Evolutionary conservation across 2,329 filamentous ascomycete genomes (phyloP), one percentile per base, ranked within the genome.

Genomic region (Colletotrichum limetticola): DNA sequence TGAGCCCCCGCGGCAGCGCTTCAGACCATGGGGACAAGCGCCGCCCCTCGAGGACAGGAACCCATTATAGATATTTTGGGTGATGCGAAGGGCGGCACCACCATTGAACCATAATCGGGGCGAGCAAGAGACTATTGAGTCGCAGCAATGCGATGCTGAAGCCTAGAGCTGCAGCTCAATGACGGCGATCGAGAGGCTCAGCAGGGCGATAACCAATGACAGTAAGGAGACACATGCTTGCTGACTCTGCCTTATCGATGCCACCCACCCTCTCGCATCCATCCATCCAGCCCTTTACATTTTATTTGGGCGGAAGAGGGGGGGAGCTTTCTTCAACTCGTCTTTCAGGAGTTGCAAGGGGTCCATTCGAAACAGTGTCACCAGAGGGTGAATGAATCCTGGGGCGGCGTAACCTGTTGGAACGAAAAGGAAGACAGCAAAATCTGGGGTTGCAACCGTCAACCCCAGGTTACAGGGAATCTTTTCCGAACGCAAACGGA

Each of bases 401-500:
- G 28, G 53, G 30, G 9, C 28, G 30, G 26, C 7, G 14, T 8
- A 11, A 49, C 53, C n/a, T 30, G 16, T 46, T 30, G 19, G 55
- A 30, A 19, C 32, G 16, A n/a, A 49, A 49, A 32, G 11, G 16
- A 30, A 59, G 12, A 9, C 28, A 14, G 26, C 32, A 58, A 62
- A 62, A 30, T 22, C 52, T 42, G 58, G 68, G 68, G 28, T 71
- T 59, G 58, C 52, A 72, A 64, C 30, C 58, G 57, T 68, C 35
- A n/a, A 57, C 58, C 35, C 53, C 37, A 57, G 68, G 37, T 65
- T 56, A 26, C 32, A 35, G 52, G 32, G 42, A 67, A 61, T 61
- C 55, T 26, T 55, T 69, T 49, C 60, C 70, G 66, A 65, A 59
- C 46, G 70, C 70, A 70, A 72, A 72, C 70, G 70, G 70, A 70